Percentiles rank a stretch among this genome's conserved stretches.
Conservation (phyloP, 2,329 filamentous ascomycete genomes). For the Periconia sp. region DNA sequence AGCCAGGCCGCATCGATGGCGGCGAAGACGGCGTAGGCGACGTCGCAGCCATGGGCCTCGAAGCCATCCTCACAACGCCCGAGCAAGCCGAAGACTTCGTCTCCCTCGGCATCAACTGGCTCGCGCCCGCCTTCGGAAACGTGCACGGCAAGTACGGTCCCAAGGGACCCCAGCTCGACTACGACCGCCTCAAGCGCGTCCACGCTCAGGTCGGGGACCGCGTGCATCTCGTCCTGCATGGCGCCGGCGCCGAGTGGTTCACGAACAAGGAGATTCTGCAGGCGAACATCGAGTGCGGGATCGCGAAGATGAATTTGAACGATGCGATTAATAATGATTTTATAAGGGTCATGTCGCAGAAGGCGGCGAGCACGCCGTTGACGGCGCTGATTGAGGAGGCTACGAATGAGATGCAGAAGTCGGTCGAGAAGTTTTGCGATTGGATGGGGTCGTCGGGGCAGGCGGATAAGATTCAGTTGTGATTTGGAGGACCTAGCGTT, state of each 20-base stretch:
- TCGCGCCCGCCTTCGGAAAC: constrained; percentile 76
- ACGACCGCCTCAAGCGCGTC: constrained; percentile 44
- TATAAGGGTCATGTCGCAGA: constrained; percentile 50
- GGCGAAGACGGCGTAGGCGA: constrained; percentile 76
- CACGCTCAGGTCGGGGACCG: constrained; percentile 51
- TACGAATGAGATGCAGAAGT: constrained; percentile 57
- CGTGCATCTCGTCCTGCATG: constrained; percentile 60
- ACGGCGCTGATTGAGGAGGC: constrained; percentile 58
- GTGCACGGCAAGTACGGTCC: constrained; percentile 74
- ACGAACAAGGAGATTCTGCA: constrained; percentile 55
- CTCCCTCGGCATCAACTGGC: constrained; percentile 69
- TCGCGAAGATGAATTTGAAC: constrained; percentile 62
- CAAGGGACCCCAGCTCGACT: constrained; percentile 55
- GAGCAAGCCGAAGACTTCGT: constrained; percentile 73
- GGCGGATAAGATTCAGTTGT: constrained; percentile 17
- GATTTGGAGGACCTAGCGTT: too few species aligned
- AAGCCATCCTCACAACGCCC: constrained; percentile 66
- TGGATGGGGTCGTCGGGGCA: constrained; percentile 44
- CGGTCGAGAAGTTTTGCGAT: constrained; percentile 60
- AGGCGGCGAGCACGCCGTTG: constrained; percentile 54
- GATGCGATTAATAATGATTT: constrained; percentile 59
- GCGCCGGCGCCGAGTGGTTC: constrained; percentile 57
- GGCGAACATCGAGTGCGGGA: constrained; percentile 57
- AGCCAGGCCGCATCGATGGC: constrained; percentile 71
- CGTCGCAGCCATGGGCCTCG: constrained; percentile 57